Evolutionary conservation across 1,284 basidiomycete species (phyloP), one percentile per base, ranked within the genome.

Genomic region (Marasmius tenuissimus): DNA sequence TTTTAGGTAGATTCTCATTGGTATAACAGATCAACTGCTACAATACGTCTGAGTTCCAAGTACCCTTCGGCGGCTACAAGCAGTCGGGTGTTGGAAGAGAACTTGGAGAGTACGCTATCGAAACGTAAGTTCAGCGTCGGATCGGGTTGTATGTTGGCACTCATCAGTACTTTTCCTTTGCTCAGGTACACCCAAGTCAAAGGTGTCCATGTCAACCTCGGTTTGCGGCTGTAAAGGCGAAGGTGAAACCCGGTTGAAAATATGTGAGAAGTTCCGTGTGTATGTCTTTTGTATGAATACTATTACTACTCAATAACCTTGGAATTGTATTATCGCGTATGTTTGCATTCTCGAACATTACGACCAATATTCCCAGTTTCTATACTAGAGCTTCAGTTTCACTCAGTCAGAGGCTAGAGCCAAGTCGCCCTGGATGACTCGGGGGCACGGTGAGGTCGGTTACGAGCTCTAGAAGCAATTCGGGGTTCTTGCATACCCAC

Each of bases 11-110:
- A n/a, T 8, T 2, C 8, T 54, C 34, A 38, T 38, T 37, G 34
- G 10, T 35, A 34, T 37, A 12, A 53, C 77, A 83, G 85, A 75
- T 93, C 68, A 96, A 96, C 81, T 91, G 86, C 65, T 82, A 83
- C 68, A 93, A 92, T 76, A 77, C 82, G 70, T 73, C 92, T 18
- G 76, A 89, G 70, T 73, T 85, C 7, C 80, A 83, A 59, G 79
- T 92, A 42, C 91, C 93, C 1, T 96, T 96, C 74, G 94, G 95
- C 64, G 95, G 94, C 37, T 96, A 84, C 85, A 97, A 96, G 84
- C 86, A 91, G 71, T 86, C 83, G 11, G 93, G 93, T 60, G 87
- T 94, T 52, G 94, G 94, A 9, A 85, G 93, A 59, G 94, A 96
- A 78, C 77, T 93, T 47, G 94, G 94, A 54, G 86, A 94, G 71